Evolutionary conservation across 495 filamentous ascomycete species (phyloP), one percentile per base, ranked within the genome.

Genomic region (Neurospora sp.): DNA sequence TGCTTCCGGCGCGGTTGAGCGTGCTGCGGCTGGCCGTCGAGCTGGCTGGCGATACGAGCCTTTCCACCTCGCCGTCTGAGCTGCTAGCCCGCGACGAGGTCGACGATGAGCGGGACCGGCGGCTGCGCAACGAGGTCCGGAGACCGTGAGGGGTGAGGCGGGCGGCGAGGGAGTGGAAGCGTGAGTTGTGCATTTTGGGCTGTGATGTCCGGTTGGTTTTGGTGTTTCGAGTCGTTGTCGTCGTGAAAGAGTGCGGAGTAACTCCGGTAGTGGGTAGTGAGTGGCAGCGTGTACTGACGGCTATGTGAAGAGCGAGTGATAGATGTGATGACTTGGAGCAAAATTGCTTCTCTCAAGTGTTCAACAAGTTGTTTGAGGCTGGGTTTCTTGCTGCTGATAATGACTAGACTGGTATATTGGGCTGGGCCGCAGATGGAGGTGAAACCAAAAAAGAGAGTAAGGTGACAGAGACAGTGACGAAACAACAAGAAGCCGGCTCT

Each of bases 91-190:
- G 75, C 41, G 79, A 81, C 31, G 78, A 79, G 23, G 78, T 77
- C 16, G 83, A 84, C 42, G 82, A 77, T 27, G 83, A 82, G 0
- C 82, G 83, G n/a, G 80, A 83, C 72, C 84, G 81, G 49, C 85
- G 85, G 54, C 54, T 66, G 54, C 54, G 54, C 79, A 87, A 82
- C 20, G 85, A 87, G 46, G 84, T 85, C 71, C 86, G 85, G 60
- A 87, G 76, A 74, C 77, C 83, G 76, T 75, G 78, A 10, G 80
- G 79, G 39, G 85, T 83, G 80, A 88, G 84, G 77, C 82, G 81
- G 42, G 85, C 78, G 69, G 85, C 82, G 79, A 88, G 82, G 66
- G 79, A 77, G 72, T 86, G 87, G 82, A 88, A 86, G 75, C 87
- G 85, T 23, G 84, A 79, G 20, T 79, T 74, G 72, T 83, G 82